Base-by-base conservation (phyloP, 306 rosid genomes). In the Vigna radiata region DNA sequence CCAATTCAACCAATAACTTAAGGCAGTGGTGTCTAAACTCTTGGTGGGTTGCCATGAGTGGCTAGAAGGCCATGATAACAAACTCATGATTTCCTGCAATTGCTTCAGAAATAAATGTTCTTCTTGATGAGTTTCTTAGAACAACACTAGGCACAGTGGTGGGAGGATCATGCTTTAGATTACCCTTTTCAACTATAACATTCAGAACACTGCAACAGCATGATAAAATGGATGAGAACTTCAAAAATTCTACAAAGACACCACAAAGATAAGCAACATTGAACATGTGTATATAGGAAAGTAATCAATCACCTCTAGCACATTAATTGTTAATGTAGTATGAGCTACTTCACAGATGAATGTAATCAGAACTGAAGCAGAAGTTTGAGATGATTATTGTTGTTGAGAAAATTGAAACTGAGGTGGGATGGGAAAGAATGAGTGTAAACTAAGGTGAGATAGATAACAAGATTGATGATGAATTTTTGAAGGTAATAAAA, bases 1-100 rank as follows among this genome's bases (percentile, higher is more conserved):
- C 97, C 96, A 89, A 77, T 90, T 95, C 87, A 91, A 73, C 97
- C 97, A 95, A 68, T 95, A 95, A 78, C 93, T 87, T 52, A 85
- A 67, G 8, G 66, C 53, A 48, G 86, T 90, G 46, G 97, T 92
- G 66, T 85, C 89, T 12, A 81, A 44, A 31, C 90, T 87, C 90
- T 87, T 90, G 84, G 75, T 77, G 13, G 97, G 99, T 86, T 85
- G 85, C 90, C 92, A 87, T 49, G 89, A 82, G 60, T 69, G 90
- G 48, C 55, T 65, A 1, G 91, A 68, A n/a, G 85, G 65, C 81
- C 88, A 92, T 84, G 96, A 73, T 31, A 90, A 80, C 88, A 90
- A 89, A 88, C 83, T 47, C 93, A 88, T 85, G 64, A 72, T 10
- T 5, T 65, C 12, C 39, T 5, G 23, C 25, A 21, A 13, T 80